Percentiles rank a stretch among this genome's conserved stretches.
Conservation (phyloP, 2,329 filamentous ascomycete species). For the Emericellopsis atlantica region DNA sequence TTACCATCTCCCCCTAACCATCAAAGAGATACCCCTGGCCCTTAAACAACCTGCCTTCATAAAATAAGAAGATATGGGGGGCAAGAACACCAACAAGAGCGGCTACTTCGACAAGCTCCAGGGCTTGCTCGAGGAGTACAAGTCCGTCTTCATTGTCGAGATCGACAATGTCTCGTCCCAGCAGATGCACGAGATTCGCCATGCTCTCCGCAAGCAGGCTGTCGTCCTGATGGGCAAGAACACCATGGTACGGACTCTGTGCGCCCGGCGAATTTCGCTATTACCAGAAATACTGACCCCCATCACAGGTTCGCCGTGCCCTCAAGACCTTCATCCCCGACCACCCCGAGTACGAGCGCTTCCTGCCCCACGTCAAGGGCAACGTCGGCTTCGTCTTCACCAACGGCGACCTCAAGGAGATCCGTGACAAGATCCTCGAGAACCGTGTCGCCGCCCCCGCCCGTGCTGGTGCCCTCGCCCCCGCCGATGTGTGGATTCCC, state of each 20-base stretch:
- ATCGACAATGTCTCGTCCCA: conserved; percentile 99
- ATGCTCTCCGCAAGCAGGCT: conserved; percentile 77
- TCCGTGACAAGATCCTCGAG: conserved; percentile 85
- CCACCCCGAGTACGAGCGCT: conserved; percentile 93
- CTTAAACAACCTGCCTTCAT: conserved; percentile 99
- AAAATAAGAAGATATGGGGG: conserved; percentile 94
- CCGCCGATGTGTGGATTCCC: conserved; percentile 84
- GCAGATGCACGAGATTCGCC: conserved; percentile 99
- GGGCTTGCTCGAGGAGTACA: conserved; percentile 89
- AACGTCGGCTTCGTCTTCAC: conserved; percentile 99
- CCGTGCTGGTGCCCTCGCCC: conserved; percentile 93
- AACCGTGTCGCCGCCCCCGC: conserved; percentile 98
- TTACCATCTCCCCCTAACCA: conserved; percentile 9
- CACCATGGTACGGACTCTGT: conserved; percentile 77
- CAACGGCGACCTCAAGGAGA: conserved; percentile 85
- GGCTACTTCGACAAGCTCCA: conserved; percentile 99
- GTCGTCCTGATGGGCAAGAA: conserved; percentile 99
- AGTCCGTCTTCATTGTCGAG: conserved; percentile 92
- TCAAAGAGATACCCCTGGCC: conserved; percentile 36
- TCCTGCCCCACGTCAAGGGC: conserved; percentile 90
- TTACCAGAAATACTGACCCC: background rate
- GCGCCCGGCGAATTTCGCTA: no score
- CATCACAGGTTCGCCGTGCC: conserved; percentile 75
- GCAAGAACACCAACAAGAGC: conserved; percentile 88
- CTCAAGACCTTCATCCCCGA: conserved; percentile 89